A percentile compares a stretch with the other conserved stretches of the same genome.
These are phyloP conservation scores for Brassica juncea DNA, from an alignment of 345 rosid species.

Conservation along the genomic window DNA sequence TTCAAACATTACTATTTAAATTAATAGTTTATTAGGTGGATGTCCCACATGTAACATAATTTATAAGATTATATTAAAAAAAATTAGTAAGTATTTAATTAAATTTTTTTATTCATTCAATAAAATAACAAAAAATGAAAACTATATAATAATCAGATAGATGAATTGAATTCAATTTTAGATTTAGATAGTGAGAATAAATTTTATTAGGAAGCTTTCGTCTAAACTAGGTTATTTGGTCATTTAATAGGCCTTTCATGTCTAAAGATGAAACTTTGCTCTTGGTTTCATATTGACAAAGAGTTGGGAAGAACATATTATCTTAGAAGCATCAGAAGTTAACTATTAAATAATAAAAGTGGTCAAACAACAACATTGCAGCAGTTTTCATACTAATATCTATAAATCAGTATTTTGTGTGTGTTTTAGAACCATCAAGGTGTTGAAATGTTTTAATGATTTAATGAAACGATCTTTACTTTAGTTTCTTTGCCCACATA, in stretches of 20 bases:
- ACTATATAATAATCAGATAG: background rate
- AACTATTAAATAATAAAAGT: too few species aligned
- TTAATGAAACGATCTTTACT: conserved; percentile 10
- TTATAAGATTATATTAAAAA: background rate
- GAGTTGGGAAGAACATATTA: background rate
- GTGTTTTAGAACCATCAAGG: conserved; percentile 32
- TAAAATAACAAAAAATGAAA: background rate
- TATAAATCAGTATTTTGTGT: conserved; percentile 2
- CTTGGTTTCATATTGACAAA: background rate
- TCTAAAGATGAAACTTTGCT: background rate
- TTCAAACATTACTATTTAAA: background rate
- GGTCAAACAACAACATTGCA: too few species aligned
- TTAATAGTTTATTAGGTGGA: background rate
- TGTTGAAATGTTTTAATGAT: conserved; percentile 16
- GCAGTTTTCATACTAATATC: background rate
- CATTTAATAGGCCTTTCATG: background rate
- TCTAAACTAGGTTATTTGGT: background rate
- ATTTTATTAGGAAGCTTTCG: background rate
- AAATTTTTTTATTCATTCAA: too few species aligned
- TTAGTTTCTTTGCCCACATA: conserved; percentile 40
- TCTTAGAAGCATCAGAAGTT: too few species aligned
- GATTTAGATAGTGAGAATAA: background rate
- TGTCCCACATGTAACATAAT: background rate
- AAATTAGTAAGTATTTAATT: too few species aligned
- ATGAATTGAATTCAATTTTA: background rate